These are phyloP conservation scores for Neoboletus subvelutipes DNA, from an alignment of 768 basidiomycete species.

Conservation along the genomic window DNA sequence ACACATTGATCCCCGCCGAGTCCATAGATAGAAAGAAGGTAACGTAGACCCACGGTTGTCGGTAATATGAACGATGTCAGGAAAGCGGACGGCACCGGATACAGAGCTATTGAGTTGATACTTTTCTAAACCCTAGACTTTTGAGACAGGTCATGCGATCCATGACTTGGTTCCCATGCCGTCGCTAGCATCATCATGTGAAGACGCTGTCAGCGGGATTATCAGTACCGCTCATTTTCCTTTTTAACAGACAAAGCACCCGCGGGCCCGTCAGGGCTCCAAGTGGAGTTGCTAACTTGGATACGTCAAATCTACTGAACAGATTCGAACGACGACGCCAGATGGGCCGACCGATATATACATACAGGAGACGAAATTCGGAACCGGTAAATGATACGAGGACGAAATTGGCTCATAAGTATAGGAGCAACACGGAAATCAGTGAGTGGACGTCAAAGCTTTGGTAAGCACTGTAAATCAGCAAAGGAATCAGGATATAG, in stretches of 20 bases:
- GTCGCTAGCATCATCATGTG: neutral
- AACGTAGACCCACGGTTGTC: slow-evolving; percentile 26
- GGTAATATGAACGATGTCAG: slow-evolving; percentile 10
- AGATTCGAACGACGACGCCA: neutral
- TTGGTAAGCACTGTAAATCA: slow-evolving; percentile 20
- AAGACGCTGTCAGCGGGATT: neutral
- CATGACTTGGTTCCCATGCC: neutral
- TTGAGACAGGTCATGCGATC: neutral
- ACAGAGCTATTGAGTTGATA: neutral
- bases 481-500: neutral
- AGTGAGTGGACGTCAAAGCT: slow-evolving; percentile 15
- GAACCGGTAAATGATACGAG: neutral
- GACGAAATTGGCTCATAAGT: neutral
- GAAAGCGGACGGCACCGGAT: slow-evolving; percentile 2
- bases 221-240: neutral
- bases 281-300: neutral
- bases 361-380: neutral
- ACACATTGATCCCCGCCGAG: slow-evolving; percentile 24
- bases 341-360: neutral
- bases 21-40: slow-evolving; percentile 22
- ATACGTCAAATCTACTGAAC: neutral
- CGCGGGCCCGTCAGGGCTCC: neutral
- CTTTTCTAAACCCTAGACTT: neutral
- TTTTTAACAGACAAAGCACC: neutral
- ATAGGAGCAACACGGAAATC: slow-evolving; percentile 1